These are phyloP conservation scores for Phanerochaete sordida DNA, from an alignment of 768 basidiomycete genomes.

Conservation along the genomic window DNA sequence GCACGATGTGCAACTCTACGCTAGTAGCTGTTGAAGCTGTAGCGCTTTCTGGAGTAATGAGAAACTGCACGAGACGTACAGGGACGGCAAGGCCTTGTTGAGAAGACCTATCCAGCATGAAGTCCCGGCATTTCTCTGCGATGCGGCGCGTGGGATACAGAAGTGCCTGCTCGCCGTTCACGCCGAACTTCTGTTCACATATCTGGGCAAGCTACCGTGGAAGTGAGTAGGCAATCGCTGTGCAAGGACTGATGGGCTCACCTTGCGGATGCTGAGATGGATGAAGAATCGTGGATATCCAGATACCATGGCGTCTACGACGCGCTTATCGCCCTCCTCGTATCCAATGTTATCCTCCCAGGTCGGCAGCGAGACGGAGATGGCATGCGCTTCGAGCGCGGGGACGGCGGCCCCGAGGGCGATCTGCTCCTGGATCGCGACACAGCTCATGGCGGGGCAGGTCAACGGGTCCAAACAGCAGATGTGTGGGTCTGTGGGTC, in stretches of 20 bases:
- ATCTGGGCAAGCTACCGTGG: slow-evolving; percentile 72
- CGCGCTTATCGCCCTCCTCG: slow-evolving; percentile 82
- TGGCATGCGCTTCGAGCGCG: slow-evolving; percentile 77
- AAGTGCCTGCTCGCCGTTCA: slow-evolving; percentile 68
- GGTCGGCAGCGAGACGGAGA: slow-evolving; percentile 91
- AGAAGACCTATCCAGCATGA: slow-evolving; percentile 53
- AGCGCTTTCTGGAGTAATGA: slow-evolving; percentile 61
- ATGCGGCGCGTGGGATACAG: slow-evolving; percentile 71
- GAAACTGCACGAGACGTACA: slow-evolving; percentile 63
- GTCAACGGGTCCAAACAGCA: not conserved
- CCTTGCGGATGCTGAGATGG: slow-evolving; percentile 80
- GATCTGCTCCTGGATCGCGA: not conserved
- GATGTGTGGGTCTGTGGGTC: not conserved
- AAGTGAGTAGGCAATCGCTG: not conserved
- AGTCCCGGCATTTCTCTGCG: slow-evolving; percentile 74
- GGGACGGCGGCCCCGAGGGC: slow-evolving; percentile 52
- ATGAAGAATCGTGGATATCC: slow-evolving; percentile 97
- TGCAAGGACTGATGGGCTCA: slow-evolving; percentile 32
- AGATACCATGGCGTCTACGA: slow-evolving; percentile 74
- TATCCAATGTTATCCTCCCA: slow-evolving; percentile 92
- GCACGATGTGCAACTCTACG: slow-evolving; percentile 74
- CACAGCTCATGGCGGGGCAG: not conserved
- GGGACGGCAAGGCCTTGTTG: slow-evolving; percentile 40
- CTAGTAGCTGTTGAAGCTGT: slow-evolving; percentile 27
- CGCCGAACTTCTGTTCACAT: slow-evolving; percentile 76